phyloP scores from a whole-genome alignment of 345 rosid species.

The Dipteronia dyeriana region DNA sequence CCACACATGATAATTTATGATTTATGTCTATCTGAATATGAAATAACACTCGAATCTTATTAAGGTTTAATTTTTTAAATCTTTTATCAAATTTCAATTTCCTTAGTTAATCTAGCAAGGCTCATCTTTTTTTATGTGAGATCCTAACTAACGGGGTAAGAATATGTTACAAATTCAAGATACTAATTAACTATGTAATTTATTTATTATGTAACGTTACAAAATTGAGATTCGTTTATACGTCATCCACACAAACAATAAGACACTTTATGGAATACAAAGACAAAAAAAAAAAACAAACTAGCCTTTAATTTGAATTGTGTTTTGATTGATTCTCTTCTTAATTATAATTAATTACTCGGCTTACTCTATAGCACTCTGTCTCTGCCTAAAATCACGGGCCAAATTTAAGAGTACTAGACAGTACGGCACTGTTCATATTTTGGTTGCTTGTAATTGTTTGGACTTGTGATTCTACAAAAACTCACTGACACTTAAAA shows the following conservation, averaged over 20 bases:
- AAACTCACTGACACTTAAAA: conserved; percentile 9
- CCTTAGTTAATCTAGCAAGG: no score
- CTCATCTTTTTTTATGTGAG: no score
- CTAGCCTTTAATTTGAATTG: background rate
- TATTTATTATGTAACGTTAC: no score
- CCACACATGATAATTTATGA: no score
- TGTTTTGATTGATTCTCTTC: background rate
- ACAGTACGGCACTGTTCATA: conserved; percentile 29
- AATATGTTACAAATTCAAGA: no score
- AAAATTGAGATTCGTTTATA: no score
- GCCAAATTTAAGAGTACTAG: conserved; percentile 24
- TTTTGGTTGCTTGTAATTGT: conserved; percentile 33
- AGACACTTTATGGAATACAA: no score
- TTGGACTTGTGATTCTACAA: conserved; percentile 36
- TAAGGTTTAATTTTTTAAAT: conserved; percentile 9
- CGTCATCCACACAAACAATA: no score
- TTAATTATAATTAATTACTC: background rate
- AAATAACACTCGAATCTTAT: background rate
- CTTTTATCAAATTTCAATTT: background rate
- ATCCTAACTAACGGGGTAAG: no score
- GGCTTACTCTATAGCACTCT: background rate
- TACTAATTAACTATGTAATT: no score
- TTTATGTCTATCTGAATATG: no score
- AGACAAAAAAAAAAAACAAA: no score
- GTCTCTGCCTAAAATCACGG: conserved; percentile 34